phyloP scores from a whole-genome alignment of 164 flowering plant genomes.

The Aristolochia californica region DNA sequence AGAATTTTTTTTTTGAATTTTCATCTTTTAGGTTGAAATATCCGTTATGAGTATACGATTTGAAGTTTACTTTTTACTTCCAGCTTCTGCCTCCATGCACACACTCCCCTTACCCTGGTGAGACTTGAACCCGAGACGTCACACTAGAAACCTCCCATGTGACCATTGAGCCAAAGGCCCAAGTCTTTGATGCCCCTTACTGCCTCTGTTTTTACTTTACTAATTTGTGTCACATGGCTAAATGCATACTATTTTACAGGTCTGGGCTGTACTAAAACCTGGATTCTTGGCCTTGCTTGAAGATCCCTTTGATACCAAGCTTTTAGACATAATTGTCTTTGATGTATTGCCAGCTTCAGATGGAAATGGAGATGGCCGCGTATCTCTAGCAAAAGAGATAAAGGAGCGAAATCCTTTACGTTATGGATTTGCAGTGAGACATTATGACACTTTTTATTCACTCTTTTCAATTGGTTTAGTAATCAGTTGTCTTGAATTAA shows the following conservation, averaged over 20 bases:
- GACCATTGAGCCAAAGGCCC: no score
- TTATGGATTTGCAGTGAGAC: slow-evolving; percentile 68
- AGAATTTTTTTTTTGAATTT: no score
- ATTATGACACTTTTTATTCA: background rate
- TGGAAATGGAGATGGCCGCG: slow-evolving; percentile 76
- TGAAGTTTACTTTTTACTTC: no score
- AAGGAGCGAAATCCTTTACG: slow-evolving; percentile 90
- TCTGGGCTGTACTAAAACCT: slow-evolving; percentile 98
- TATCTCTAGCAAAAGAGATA: slow-evolving; percentile 71
- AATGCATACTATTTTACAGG: slow-evolving; percentile 27
- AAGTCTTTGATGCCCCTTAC: no score
- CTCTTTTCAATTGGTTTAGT: no score
- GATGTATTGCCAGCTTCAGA: slow-evolving; percentile 91
- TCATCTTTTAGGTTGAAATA: no score
- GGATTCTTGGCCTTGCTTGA: slow-evolving; percentile 86
- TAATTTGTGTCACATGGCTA: background rate
- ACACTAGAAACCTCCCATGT: no score
- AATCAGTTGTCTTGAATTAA: background rate
- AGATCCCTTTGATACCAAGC: slow-evolving; percentile 80
- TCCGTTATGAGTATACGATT: no score
- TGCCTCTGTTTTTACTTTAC: no score
- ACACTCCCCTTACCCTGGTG: no score
- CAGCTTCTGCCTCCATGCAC: no score
- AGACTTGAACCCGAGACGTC: no score
- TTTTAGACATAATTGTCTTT: slow-evolving; percentile 82